Evolutionary conservation across 257 asterid genomes (phyloP).

Genomic region (Solanum tarijense): DNA sequence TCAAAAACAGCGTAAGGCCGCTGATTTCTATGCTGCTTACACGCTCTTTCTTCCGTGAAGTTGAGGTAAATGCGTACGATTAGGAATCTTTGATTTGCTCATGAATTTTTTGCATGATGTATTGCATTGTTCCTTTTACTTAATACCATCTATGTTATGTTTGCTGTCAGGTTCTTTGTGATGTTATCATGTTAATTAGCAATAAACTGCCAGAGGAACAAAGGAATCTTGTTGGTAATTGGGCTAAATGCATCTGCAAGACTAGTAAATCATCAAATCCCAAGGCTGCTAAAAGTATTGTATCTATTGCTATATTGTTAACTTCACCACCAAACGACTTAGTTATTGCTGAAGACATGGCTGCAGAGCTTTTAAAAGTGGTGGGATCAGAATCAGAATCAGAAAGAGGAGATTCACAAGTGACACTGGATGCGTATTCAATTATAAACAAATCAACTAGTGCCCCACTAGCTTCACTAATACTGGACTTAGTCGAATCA

Average conservation of each 20-base stretch:
- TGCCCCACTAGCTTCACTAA: constrained; percentile 46
- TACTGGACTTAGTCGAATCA: constrained; percentile 52
- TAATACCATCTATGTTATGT: background rate
- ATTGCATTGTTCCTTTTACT: background rate
- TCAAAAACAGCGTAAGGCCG: constrained; percentile 41
- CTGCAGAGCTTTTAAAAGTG: constrained; percentile 47
- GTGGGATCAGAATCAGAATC: constrained; percentile 45
- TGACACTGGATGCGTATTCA: constrained; percentile 41
- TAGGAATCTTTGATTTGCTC: background rate
- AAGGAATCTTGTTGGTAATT: constrained; percentile 46
- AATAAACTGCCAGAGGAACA: constrained; percentile 39
- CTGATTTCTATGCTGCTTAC: constrained; percentile 42
- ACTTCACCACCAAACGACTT: constrained; percentile 57
- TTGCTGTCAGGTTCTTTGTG: constrained; percentile 24
- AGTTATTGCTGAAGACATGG: constrained; percentile 42
- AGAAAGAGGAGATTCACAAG: constrained; percentile 25
- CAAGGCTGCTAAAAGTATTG: constrained; percentile 51
- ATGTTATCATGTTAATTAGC: constrained; percentile 51
- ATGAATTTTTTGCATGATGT: background rate
- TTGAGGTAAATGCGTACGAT: constrained; percentile 44
- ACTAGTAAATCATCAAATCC: constrained; percentile 33
- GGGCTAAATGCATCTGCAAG: constrained; percentile 47
- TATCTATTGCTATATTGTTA: constrained; percentile 38
- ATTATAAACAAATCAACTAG: constrained; percentile 49
- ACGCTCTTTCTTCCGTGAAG: constrained; percentile 52